Evolutionary conservation across 1,284 basidiomycete species (phyloP), one percentile per base, ranked within the genome.

Genomic region (Exobasidium rhododendri): DNA sequence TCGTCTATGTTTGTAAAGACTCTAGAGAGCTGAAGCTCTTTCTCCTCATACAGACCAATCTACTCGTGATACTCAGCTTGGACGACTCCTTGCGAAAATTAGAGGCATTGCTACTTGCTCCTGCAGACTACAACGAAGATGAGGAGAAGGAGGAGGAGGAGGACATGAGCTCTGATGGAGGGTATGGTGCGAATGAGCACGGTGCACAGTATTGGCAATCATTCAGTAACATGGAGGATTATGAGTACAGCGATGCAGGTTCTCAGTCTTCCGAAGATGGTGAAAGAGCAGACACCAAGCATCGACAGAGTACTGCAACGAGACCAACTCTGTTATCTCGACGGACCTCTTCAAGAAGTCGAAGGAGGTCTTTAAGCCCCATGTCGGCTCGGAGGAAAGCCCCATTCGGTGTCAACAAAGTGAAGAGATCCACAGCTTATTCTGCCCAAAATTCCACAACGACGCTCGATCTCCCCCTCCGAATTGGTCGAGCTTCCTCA

Each of bases 41-140:
- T 7, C 35, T 17, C 35, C 17, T 40, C 17, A 17, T 40, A 40
- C 35, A 40, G 26, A 22, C 53, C 17, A 40, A 55, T 24, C 32
- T 58, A 45, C 62, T 63, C 50, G 17, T 63, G 26, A 47, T 58
- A 51, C 56, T 49, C 10, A 29, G 30, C 14, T 58, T 43, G 17
- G 30, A 29, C 22, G 56, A 58, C 24, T 58, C 44, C n/a, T 14
- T 49, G 43, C 44, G 30, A 22, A 58, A 49, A 22, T 26, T 50
- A 4, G 47, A 50, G 13, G 24, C 20, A 17, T 50, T 50, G 20
- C 24, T 50, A 6, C 20, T 50, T 6, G 13, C 24, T 24, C 4
- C 20, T 28, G 13, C n/a, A 14, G 24, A 55, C 13, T 11, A 55
- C 22, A 44, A 14, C 28, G 52, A 55, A 35, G 52, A 55, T 17